These are phyloP conservation scores for Edaphochlamys debaryana DNA, from an alignment of 139 green algal species.

Conservation along the genomic window DNA sequence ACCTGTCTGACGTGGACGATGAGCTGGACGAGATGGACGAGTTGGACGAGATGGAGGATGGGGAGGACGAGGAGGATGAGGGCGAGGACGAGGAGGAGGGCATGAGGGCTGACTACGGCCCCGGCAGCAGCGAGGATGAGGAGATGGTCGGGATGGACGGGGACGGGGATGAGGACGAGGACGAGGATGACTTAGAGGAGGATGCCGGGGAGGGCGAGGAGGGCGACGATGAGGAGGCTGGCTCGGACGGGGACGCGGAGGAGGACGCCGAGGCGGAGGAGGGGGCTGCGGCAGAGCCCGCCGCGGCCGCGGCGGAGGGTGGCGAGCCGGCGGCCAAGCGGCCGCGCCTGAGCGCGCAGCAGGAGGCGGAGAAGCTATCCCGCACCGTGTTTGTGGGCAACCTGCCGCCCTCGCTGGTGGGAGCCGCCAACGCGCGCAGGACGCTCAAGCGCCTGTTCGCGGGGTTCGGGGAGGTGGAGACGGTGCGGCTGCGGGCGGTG, in stretches of 20 bases:
- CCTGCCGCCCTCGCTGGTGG: constrained; percentile 68
- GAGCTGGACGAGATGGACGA: not conserved
- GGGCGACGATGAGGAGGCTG: not conserved
- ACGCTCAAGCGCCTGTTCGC: constrained; percentile 69
- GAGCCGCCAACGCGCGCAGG: constrained; percentile 51
- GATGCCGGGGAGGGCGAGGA: not conserved
- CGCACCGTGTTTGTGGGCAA: constrained; percentile 95
- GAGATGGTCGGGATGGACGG: not conserved
- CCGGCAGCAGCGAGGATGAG: too few relatives aligned
- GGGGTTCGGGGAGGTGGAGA: constrained; percentile 78
- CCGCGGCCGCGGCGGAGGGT: not conserved
- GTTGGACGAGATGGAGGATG: not conserved
- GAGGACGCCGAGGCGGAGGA: not conserved
- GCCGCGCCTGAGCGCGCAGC: constrained; percentile 28
- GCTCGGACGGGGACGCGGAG: not conserved
- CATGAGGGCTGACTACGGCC: not conserved
- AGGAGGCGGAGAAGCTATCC: constrained; percentile 65
- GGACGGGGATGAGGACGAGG: not conserved
- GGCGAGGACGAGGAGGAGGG: not conserved
- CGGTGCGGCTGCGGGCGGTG: constrained; percentile 81
- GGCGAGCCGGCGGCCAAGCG: not conserved
- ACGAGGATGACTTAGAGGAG: not conserved
- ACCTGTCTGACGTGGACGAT: not conserved
- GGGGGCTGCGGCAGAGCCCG: too few relatives aligned
- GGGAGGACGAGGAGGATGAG: not conserved